These are phyloP conservation scores for Acrocalymma vagum DNA, from an alignment of 2,329 filamentous ascomycete species.

Conservation along the genomic window DNA sequence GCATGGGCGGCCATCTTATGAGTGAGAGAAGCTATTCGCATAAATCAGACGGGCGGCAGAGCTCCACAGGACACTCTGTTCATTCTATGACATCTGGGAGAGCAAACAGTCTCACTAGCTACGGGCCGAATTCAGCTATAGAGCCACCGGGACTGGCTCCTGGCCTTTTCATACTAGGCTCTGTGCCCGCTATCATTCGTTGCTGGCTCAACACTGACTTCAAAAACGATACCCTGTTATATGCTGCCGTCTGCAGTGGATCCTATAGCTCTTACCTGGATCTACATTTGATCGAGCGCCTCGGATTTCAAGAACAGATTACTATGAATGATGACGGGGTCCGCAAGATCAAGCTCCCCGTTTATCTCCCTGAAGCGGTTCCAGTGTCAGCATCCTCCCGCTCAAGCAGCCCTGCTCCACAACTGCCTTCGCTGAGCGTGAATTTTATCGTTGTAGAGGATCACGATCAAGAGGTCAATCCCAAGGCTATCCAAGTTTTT, in stretches of 20 bases:
- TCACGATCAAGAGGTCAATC: slow-evolving; percentile 57
- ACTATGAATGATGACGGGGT: slow-evolving; percentile 71
- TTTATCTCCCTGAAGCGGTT: slow-evolving; percentile 92
- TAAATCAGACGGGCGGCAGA: slow-evolving; percentile 94
- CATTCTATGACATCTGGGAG: slow-evolving; percentile 80
- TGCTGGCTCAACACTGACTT: slow-evolving; percentile 95
- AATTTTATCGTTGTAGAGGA: slow-evolving; percentile 78
- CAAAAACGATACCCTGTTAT: slow-evolving; percentile 86
- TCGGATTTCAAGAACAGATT: slow-evolving; percentile 74
- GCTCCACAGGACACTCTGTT: slow-evolving; percentile 86
- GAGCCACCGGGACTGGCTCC: slow-evolving; percentile 80
- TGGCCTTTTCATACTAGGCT: slow-evolving; percentile 83
- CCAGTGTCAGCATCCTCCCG: slow-evolving; percentile 78
- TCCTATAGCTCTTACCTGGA: slow-evolving; percentile 89
- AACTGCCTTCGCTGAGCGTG: slow-evolving; percentile 82
- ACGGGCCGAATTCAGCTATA: slow-evolving; percentile 78
- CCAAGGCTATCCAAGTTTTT: slow-evolving; percentile 80
- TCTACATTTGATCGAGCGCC: slow-evolving; percentile 74
- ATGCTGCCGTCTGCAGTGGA: slow-evolving; percentile 91
- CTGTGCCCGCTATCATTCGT: slow-evolving; percentile 91
- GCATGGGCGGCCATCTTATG: slow-evolving; percentile 79
- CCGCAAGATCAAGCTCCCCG: slow-evolving; percentile 76
- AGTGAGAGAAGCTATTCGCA: slow-evolving; percentile 92
- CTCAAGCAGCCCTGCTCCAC: slow-evolving; percentile 75
- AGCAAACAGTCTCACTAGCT: slow-evolving; percentile 76